Evolutionary conservation across 768 basidiomycete species (phyloP), one percentile per base, ranked within the genome.

Genomic region (Boletus subcaerulescens): DNA sequence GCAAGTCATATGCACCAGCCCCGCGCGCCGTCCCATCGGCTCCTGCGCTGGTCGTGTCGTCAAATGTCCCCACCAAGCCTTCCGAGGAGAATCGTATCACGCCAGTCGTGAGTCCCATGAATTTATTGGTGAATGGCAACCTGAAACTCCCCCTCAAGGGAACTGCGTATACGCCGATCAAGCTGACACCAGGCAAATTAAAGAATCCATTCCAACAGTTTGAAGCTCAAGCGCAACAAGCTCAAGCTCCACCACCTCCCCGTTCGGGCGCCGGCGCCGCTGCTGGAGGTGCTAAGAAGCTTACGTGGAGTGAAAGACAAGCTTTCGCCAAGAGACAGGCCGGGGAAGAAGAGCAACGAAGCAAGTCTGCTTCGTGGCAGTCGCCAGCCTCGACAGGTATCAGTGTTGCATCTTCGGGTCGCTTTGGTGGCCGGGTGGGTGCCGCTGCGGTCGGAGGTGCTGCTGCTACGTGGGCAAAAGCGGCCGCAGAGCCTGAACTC

Each of bases 301-400:
- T 96, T 57, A 96, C 95, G 0, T 98, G 96, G 96, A 89, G 82
- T 54, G 90, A 98, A 69, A 80, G 95, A 20, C 95, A 98, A 66
- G 93, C 91, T 0, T 74, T 87, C n/a, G 88, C 93, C 1, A 95
- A 94, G 77, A 87, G 87, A 66, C 89, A 92, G 61, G 76, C 80
- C 15, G 90, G 86, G 60, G 92, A 90, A 60, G 94, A 93, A 53
- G 86, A 85, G 56, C 75, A 77, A 10, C 74, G 73, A 44, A 91
- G 89, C 63, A 83, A 76, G 42, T 73, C 76, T 42, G 84, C 86
- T 1, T 77, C 77, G 15, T 78, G 77, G 63, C 69, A 72, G 41
- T 62, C 77, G 5, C 67, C 79, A 0, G 60, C 73, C 3, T 63
- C 71, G 20, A 65, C 75, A 10, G 60, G 66, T 9, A 40, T 65